Conservation (phyloP, 768 basidiomycete genomes). For the Trametes elegans region DNA sequence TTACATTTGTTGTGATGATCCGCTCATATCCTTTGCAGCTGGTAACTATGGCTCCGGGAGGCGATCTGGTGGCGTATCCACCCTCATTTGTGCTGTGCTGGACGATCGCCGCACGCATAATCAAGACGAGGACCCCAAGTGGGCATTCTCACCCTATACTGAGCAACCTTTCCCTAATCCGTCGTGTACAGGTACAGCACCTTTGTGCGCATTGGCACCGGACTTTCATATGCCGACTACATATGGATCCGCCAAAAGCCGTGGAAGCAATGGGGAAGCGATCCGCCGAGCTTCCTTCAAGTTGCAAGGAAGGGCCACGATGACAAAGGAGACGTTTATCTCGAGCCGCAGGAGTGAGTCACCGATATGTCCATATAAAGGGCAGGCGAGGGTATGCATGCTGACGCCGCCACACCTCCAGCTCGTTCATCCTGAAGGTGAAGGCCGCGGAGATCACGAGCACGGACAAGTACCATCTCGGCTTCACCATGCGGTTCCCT, state of each 20-base stretch:
- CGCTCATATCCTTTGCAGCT: conserved; percentile 41
- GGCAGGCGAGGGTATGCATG: no score
- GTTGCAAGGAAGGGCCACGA: conserved; percentile 61
- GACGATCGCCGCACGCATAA: conserved; percentile 60
- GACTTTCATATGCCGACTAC: conserved; percentile 83
- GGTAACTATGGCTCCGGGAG: conserved; percentile 88
- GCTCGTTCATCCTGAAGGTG: conserved; percentile 90
- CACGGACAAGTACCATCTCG: conserved; percentile 66
- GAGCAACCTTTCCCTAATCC: neutral
- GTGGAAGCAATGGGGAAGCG: conserved; percentile 80
- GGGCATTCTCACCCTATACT: conserved; percentile 15
- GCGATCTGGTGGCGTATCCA: conserved; percentile 86
- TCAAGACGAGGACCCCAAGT: conserved; percentile 69
- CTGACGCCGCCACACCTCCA: conserved; percentile 29
- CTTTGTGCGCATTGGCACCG: conserved; percentile 90
- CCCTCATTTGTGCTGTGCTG: conserved; percentile 85
- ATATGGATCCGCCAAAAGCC: conserved; percentile 78
- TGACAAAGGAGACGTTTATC: conserved; percentile 88
- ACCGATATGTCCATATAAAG: neutral
- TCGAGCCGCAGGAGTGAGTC: conserved; percentile 82
- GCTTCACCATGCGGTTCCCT: conserved; percentile 93
- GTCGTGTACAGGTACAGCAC: conserved; percentile 74
- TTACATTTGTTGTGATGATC: neutral
- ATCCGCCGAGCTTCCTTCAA: conserved; percentile 69
- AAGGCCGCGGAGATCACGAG: conserved; percentile 90